Conservation (phyloP, 257 asterid species). For the Coffea eugenioides region DNA sequence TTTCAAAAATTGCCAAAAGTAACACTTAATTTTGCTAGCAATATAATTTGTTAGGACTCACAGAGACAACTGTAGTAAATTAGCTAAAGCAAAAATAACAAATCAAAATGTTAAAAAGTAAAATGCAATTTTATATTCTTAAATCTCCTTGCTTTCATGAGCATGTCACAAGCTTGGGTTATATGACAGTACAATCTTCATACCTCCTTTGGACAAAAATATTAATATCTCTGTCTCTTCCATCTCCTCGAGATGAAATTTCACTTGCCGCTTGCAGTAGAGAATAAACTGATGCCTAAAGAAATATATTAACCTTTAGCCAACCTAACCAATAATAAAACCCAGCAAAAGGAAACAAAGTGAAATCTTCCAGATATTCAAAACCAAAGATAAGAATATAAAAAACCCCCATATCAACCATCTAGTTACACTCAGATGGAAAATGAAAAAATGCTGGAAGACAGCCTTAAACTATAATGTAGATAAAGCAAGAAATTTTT, state of each 20-base stretch:
- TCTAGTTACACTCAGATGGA: neutral
- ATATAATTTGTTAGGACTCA: neutral
- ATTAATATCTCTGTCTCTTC: constrained; percentile 81
- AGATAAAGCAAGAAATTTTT: neutral
- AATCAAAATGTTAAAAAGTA: neutral
- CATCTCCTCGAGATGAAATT: constrained; percentile 90
- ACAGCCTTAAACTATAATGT: neutral
- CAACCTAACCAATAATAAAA: constrained; percentile 12
- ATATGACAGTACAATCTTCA: neutral
- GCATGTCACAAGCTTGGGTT: neutral
- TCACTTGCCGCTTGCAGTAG: constrained; percentile 86
- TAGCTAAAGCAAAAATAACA: neutral
- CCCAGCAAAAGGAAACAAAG: constrained; percentile 14
- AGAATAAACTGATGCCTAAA: constrained; percentile 88
- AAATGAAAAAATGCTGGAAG: neutral
- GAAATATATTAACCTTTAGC: constrained; percentile 30
- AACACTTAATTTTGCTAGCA: neutral
- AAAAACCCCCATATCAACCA: neutral
- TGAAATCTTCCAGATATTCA: constrained; percentile 8
- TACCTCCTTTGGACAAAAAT: constrained; percentile 89
- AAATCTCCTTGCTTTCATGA: neutral
- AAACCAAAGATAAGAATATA: neutral
- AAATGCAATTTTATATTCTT: constrained; percentile 4
- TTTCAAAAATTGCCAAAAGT: constrained; percentile 1
- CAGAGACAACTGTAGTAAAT: too few species aligned